Evolutionary conservation across 2,329 filamentous ascomycete genomes (phyloP).

Genomic region (Exophiala xenobiotica): DNA sequence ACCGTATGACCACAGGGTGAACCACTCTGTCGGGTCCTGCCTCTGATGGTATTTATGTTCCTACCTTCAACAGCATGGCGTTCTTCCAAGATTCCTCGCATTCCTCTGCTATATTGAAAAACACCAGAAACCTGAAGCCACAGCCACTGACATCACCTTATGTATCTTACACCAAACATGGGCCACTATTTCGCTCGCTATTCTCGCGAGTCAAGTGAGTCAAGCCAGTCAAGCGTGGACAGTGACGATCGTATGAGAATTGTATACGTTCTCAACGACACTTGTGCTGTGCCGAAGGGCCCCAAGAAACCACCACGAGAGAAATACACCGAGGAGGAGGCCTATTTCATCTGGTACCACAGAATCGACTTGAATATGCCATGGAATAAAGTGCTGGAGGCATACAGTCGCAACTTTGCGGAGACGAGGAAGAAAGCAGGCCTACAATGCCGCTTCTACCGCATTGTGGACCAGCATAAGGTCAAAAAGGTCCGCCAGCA

Average conservation of each 20-base stretch:
- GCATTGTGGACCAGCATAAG: conserved; percentile 47
- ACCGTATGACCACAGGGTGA: too few species aligned
- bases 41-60: too few species aligned
- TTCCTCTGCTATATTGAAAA: too few species aligned
- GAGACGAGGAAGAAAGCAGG: conserved; percentile 44
- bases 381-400: conserved; percentile 47
- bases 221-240: background rate
- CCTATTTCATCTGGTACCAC: conserved; percentile 53
- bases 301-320: conserved; percentile 15
- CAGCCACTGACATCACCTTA: too few species aligned
- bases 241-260: background rate
- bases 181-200: background rate
- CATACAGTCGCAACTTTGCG: conserved; percentile 45
- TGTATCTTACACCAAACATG: background rate
- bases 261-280: background rate
- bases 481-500: conserved; percentile 47
- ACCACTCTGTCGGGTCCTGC: too few species aligned
- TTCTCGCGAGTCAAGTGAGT: background rate
- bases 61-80: too few species aligned
- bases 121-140: too few species aligned
- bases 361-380: conserved; percentile 47
- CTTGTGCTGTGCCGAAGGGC: background rate
- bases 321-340: conserved; percentile 49
- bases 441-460: conserved; percentile 52
- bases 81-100: too few species aligned